These are phyloP conservation scores for Nidularia pulvinata DNA, from an alignment of 768 basidiomycete genomes.

Conservation along the genomic window DNA sequence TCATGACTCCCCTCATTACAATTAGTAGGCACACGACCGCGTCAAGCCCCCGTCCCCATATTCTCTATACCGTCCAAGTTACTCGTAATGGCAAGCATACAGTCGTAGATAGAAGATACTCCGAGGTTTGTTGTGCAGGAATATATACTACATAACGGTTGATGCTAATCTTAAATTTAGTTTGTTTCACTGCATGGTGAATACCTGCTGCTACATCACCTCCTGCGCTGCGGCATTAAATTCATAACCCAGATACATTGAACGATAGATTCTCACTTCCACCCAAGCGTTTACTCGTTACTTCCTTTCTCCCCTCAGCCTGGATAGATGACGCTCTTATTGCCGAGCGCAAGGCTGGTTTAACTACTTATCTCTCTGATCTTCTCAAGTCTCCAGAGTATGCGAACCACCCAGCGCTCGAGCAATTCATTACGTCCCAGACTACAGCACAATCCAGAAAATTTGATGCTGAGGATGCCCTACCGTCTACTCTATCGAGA, in stretches of 20 bases:
- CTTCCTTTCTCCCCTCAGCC: slow-evolving; percentile 46
- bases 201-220: background rate
- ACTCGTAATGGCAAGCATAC: slow-evolving; percentile 25
- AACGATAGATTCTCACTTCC: slow-evolving; percentile 40
- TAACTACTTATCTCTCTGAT: slow-evolving; percentile 38
- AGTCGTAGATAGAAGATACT: slow-evolving; percentile 35
- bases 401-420: slow-evolving; percentile 26
- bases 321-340: slow-evolving; percentile 56
- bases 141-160: background rate
- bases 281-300: slow-evolving; percentile 49
- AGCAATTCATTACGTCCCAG: slow-evolving; percentile 33
- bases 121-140: slow-evolving; percentile 31
- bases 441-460: slow-evolving; percentile 12
- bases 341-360: slow-evolving; percentile 46
- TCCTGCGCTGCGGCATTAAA: background rate
- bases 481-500: slow-evolving; percentile 45
- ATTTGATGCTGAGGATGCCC: slow-evolving; percentile 42
- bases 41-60: slow-evolving; percentile 42
- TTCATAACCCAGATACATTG: slow-evolving; percentile 21
- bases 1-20: slow-evolving; percentile 6
- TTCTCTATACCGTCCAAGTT: slow-evolving; percentile 41
- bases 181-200: slow-evolving; percentile 33
- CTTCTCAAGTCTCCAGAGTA: slow-evolving; percentile 34
- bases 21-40: slow-evolving; percentile 44
- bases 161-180: slow-evolving; percentile 9